Evolutionary conservation across 805 yeast genomes (phyloP), one percentile per base, ranked within the genome.

Genomic region (Teunomyces lycoperdinae): DNA sequence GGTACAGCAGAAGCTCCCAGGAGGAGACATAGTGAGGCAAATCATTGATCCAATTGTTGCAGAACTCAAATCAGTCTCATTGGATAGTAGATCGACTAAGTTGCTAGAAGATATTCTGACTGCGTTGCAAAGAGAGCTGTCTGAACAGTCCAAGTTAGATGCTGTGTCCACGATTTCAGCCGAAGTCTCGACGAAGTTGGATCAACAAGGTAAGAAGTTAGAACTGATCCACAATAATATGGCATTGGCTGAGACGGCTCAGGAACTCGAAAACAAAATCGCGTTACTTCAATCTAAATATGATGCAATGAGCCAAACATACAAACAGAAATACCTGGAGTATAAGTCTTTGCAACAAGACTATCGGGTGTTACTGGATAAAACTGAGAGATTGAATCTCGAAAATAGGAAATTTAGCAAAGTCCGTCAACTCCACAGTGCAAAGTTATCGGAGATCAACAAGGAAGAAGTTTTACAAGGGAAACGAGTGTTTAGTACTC

Each of bases 401-500:
- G 47, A 43, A 14, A 11, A 36, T 2, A 34, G 51, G 4, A 45
- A 48, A 24, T 38, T 60, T 5, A 39, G 52, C 13, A 61, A 59
- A 29, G 54, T 62, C 9, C 62, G 58, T n/a, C 58, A 56, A 30
- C 50, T 65, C 34, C 68, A 63, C 46, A 39, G 56, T 3, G 46
- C 51, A 11, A 56, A 50, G 34, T 53, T 58, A 57, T 47, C 35
- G 35, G 60, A 47, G 27, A 51, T 59, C 1, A 48, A 46, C 42
- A 32, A 27, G n/a, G 41, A 28, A 9, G 39, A 30, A 5, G 31
- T 26, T 13, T 26, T 16, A 13, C 39, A 38, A 11, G 40, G 24
- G 31, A 66, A 64, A 44, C 56, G 72, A 48, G 54, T 66, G 1
- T 60, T 60, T 9, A 66, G 71, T 50, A 58, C 68, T 1, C 68